Evolutionary conservation across 768 basidiomycete species (phyloP).

Genomic region (Amanita muscaria): DNA sequence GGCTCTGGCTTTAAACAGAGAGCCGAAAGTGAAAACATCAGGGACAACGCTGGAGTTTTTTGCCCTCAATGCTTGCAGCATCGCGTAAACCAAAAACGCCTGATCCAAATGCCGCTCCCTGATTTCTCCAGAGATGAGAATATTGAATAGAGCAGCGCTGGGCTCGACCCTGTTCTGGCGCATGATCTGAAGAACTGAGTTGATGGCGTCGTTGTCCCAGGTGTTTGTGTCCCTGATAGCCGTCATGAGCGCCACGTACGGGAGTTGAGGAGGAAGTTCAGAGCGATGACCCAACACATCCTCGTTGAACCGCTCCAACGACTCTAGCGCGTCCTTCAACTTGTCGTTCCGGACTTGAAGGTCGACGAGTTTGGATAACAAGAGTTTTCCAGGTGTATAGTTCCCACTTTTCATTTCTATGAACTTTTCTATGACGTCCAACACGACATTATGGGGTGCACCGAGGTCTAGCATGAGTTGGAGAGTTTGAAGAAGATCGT

Average conservation of each 20-base stretch:
- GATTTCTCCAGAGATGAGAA: conserved; percentile 34
- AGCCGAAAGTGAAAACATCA: conserved; percentile 35
- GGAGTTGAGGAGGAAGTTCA: conserved; percentile 21
- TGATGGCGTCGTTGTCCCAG: not conserved
- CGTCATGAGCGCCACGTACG: conserved; percentile 4
- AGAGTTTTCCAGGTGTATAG: conserved; percentile 19
- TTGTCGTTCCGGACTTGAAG: conserved; percentile 25
- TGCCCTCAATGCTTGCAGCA: conserved; percentile 25
- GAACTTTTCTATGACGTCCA: conserved; percentile 16
- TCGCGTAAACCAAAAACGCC: conserved; percentile 35
- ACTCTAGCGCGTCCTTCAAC: conserved; percentile 21
- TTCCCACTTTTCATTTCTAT: conserved; percentile 15
- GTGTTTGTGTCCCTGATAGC: conserved; percentile 13
- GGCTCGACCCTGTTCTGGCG: conserved; percentile 25
- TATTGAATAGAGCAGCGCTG: conserved; percentile 37
- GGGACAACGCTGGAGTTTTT: conserved; percentile 25
- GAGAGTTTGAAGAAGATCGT: conserved; percentile 19
- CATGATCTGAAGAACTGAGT: conserved; percentile 2
- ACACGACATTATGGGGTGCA: conserved; percentile 11
- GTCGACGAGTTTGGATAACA: conserved; percentile 30
- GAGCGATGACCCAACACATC: not conserved
- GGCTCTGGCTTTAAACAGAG: conserved; percentile 27
- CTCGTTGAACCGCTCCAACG: conserved; percentile 15
- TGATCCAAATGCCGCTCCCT: conserved; percentile 20
- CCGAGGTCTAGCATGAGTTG: conserved; percentile 15